Conservation (phyloP, 192 early-diverging fungal species). For the Oehlia diaphana region DNA sequence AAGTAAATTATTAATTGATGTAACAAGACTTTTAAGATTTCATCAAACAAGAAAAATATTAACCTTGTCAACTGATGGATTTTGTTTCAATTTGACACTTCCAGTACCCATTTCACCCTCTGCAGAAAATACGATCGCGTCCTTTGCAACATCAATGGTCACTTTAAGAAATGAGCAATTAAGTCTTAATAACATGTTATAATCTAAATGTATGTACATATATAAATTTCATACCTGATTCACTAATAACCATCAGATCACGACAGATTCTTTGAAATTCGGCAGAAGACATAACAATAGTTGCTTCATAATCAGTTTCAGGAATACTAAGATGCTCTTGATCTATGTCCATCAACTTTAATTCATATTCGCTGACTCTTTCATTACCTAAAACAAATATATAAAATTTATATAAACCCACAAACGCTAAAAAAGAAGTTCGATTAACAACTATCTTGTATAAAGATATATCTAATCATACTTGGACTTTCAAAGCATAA, state of each 20-base stretch:
- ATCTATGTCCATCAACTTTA: slow-evolving; percentile 99
- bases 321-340: slow-evolving; percentile 94
- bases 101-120: slow-evolving; percentile 88
- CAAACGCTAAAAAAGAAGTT: neutral
- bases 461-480: slow-evolving; percentile 25
- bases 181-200: no score
- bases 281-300: slow-evolving; percentile 81
- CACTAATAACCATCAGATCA: slow-evolving; percentile 81
- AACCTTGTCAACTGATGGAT: slow-evolving; percentile 72
- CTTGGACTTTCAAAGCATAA: slow-evolving; percentile 74
- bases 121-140: slow-evolving; percentile 87
- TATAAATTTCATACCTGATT: slow-evolving; percentile 60
- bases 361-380: slow-evolving; percentile 84
- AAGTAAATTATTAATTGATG: neutral
- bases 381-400: slow-evolving; percentile 48
- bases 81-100: slow-evolving; percentile 77
- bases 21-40: neutral
- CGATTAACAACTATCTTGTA: neutral
- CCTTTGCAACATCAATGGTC: slow-evolving; percentile 88
- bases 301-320: slow-evolving; percentile 90
- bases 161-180: slow-evolving; percentile 43
- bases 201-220: no score
- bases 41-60: neutral
- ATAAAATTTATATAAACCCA: neutral
- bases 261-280: slow-evolving; percentile 93